phyloP scores from a whole-genome alignment of 1,284 basidiomycete species.

The Ceratobasidium sp. region DNA sequence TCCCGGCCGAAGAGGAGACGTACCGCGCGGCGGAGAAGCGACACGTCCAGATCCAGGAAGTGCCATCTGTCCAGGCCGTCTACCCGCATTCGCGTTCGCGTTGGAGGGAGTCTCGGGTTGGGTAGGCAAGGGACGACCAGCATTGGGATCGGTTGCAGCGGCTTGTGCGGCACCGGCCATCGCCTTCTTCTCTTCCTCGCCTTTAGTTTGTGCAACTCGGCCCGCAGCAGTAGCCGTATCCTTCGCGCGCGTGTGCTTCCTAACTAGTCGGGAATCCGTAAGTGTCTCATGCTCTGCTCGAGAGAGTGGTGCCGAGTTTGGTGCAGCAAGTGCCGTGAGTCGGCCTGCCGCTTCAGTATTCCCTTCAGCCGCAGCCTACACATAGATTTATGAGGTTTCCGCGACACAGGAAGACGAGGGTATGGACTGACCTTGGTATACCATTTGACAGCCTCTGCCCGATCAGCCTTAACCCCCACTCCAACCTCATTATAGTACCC shows the following conservation, averaged over 20 bases:
- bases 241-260: slow-evolving; percentile 63
- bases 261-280: slow-evolving; percentile 63
- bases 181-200: slow-evolving; percentile 44
- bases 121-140: slow-evolving; percentile 8
- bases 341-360: slow-evolving; percentile 64
- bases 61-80: slow-evolving; percentile 25
- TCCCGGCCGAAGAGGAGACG: slow-evolving; percentile 4
- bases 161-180: slow-evolving; percentile 43
- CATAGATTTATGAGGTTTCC: neutral
- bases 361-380: slow-evolving; percentile 61
- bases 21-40: slow-evolving; percentile 3
- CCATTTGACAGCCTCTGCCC: slow-evolving; percentile 54
- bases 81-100: slow-evolving; percentile 8
- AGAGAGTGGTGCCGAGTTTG: slow-evolving; percentile 58
- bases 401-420: neutral
- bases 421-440: slow-evolving; percentile 1
- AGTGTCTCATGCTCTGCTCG: slow-evolving; percentile 63
- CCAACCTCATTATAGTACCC: slow-evolving; percentile 89
- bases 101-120: neutral
- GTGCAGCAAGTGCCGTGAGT: slow-evolving; percentile 60
- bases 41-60: slow-evolving; percentile 26
- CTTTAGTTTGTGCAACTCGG: slow-evolving; percentile 25
- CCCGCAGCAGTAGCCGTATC: slow-evolving; percentile 53
- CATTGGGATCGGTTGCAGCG: slow-evolving; percentile 18
- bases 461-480: slow-evolving; percentile 55